Base-by-base conservation (phyloP, 768 basidiomycete species). In the Mycena albidolilacea region DNA sequence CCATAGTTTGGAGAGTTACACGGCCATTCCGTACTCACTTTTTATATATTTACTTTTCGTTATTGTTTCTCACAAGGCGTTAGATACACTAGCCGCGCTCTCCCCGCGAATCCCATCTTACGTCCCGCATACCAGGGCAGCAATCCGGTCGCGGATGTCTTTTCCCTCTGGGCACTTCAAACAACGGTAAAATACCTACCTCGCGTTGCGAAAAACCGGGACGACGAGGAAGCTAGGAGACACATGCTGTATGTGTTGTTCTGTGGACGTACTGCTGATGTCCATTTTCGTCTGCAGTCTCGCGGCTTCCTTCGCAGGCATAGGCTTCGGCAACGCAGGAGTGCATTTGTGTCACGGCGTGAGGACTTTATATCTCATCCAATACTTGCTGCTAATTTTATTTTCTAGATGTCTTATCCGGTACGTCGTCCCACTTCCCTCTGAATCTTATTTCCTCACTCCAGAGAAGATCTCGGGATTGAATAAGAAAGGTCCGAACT, bases 141-240 rank as follows among this genome's bases (percentile, higher is more conserved):
- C 79, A 97, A 97, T 79, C 95, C 95, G 6, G 93, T 98, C 60
- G 96, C 97, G 2, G 97, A 99, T 79, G 95, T 99, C 59, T 99
- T 99, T 84, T 95, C 95, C 19, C 85, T 93, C 67, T 99, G 97
- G 97, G 97, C 97, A 2, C 85, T 99, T 70, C 89, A 91, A 77
- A 93, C 95, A 15, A 95, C 96, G 0, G 93, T 98, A 55, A 90
- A 95, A 80, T 92, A 95, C 78, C 89, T 99, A 21, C 97, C 97
- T 15, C 90, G 94, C 30, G 90, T 98, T 54, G 92, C 95, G 1
- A 93, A 91, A 79, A 89, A 97, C 79, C 87, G 82, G 15, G 88
- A 91, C 59, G 95, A 98, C 80, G 83, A 87, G 17, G 95, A 97
- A 80, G 96, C 97, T 11, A 90, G 95, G 77, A 86, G 88, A 17